Conservation (phyloP, 192 early-diverging fungal genomes). For the Dimargaris cristalligena region DNA sequence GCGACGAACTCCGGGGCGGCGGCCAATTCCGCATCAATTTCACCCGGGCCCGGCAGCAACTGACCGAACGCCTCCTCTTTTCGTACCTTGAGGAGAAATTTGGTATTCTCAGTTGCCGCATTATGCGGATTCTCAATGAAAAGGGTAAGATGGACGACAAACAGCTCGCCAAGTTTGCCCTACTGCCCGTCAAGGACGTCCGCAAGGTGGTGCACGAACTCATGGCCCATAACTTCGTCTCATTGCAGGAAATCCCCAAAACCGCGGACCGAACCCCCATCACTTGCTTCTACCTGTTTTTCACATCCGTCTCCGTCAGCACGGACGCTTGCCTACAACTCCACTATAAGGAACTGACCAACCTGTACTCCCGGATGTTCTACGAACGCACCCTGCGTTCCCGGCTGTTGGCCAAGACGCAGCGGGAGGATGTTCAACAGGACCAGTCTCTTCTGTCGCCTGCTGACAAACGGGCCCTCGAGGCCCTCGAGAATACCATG, state of each 20-base stretch:
- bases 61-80: conserved; percentile 39
- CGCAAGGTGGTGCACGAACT: conserved; percentile 44
- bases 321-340: conserved; percentile 29
- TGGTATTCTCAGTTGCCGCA: conserved; percentile 38
- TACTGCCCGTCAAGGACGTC: conserved; percentile 45
- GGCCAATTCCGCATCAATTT: conserved; percentile 45
- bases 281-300: conserved; percentile 56
- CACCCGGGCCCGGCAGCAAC: conserved; percentile 28
- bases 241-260: conserved; percentile 49
- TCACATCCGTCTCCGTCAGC: conserved; percentile 33
- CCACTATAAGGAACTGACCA: conserved; percentile 36
- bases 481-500: conserved; percentile 20
- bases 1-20: conserved; percentile 35
- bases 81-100: conserved; percentile 37
- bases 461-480: conserved; percentile 30
- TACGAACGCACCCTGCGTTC: conserved; percentile 29
- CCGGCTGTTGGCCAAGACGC: conserved; percentile 39
- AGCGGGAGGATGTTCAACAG: conserved; percentile 42
- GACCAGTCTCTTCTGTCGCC: conserved; percentile 32
- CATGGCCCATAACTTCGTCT: conserved; percentile 25
- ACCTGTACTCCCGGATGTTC: conserved; percentile 32
- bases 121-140: conserved; percentile 45
- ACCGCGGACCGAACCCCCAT: conserved; percentile 54
- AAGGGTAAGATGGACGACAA: conserved; percentile 66
- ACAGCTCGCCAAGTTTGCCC: conserved; percentile 38